Evolutionary conservation across 805 yeast species (phyloP), one percentile per base, ranked within the genome.

Genomic region (Cyberlindnera galapagoensis): DNA sequence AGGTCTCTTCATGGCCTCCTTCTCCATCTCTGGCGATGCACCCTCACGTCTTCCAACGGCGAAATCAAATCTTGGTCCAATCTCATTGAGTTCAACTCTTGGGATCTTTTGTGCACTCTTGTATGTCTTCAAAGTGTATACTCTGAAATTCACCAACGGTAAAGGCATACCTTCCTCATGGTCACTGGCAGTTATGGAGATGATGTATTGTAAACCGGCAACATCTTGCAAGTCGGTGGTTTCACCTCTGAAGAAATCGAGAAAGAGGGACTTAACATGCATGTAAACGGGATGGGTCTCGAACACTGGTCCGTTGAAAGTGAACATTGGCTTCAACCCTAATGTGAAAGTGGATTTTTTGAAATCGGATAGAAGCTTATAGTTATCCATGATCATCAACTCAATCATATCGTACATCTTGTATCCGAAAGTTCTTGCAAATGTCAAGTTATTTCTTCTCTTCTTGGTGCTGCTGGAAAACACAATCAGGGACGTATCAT

Each of bases 31-130:
- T 25, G 94, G 80, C 33, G 81, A 72, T 33, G 97, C 83, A 12
- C 73, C 65, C 49, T 79, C 80, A 46, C 80, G 73, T 64, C 98
- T 76, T 30, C 98, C 98, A 36, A 92, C 70, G 47, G 80, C 77
- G 63, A 92, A 90, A 57, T 90, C 97, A 39, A 92, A 69, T 51
- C 98, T 74, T 40, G 98, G 98, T 0, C 98, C 98, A 41, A 85
- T 80, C 59, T 92, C 98, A 35, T 82, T 92, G 26, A 92, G 66
- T 63, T 92, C 97, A 16, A 92, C 88, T 56, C 98, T 73, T 35
- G 98, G 97, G 35, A 85, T 68, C 55, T 84, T 87, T 53, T 90
- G 95, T 30, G 81, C 88, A 40, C 90, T 77, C 54, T 71, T 77
- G 57, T 61, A 80, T 5, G 97, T 77, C 57, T 80, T 84, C 49